Percentiles rank a stretch among this genome's conserved stretches.
Conservation (phyloP, 805 yeast species). For the Priceomyces castillae region DNA sequence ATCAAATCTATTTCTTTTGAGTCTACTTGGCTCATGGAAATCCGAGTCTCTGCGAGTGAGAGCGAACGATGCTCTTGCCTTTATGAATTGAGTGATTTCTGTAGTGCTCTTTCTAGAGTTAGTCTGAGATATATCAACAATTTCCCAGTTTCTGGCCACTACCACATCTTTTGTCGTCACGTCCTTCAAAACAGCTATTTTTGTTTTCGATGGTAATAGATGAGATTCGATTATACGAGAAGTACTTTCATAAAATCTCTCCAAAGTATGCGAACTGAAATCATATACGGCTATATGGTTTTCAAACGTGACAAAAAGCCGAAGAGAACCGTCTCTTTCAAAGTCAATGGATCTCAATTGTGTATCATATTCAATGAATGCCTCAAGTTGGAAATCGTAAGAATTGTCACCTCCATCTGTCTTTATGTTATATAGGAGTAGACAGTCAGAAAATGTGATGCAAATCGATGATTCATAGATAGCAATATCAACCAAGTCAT, state of each 20-base stretch:
- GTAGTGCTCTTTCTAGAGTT: not conserved
- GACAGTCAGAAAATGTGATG: not conserved
- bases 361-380: conserved; percentile 2
- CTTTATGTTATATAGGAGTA: not conserved
- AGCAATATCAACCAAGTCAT: not conserved
- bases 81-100: not conserved
- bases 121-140: not conserved
- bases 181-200: conserved; percentile 3
- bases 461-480: not conserved
- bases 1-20: conserved; percentile 7
- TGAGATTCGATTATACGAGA: not conserved
- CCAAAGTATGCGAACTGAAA: conserved; percentile 2
- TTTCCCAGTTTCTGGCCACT: conserved; percentile 2
- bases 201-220: not conserved
- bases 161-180: not conserved
- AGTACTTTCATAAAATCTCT: not conserved
- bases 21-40: conserved; percentile 9
- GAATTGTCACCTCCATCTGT: not conserved
- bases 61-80: not conserved
- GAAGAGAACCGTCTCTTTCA: not conserved
- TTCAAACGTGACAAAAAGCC: conserved; percentile 2
- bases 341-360: not conserved
- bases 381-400: not conserved
- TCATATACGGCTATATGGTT: conserved; percentile 6
- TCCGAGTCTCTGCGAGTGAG: conserved; percentile 9